A percentile compares a stretch with the other conserved stretches of the same genome.
phyloP scores from a whole-genome alignment of 192 early-diverging fungal species.

The Coemansia sp. region DNA sequence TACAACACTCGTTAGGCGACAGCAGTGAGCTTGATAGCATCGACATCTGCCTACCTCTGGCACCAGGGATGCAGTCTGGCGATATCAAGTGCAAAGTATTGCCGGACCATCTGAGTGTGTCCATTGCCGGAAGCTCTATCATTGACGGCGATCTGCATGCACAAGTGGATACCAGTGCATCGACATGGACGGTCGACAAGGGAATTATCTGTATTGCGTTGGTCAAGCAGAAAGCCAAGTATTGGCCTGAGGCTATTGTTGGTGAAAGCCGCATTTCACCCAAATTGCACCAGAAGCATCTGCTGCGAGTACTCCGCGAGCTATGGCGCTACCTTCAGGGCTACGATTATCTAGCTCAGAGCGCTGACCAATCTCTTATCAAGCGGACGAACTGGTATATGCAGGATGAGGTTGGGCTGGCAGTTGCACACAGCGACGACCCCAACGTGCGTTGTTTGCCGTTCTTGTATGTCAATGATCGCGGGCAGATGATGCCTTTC shows the following conservation, averaged over 20 bases:
- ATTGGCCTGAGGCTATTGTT: slow-evolving; percentile 32
- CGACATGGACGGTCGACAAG: slow-evolving; percentile 40
- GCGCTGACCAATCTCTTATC: slow-evolving; percentile 19
- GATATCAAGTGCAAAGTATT: slow-evolving; percentile 30
- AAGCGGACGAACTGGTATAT: slow-evolving; percentile 49
- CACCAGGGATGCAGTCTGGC: slow-evolving; percentile 1
- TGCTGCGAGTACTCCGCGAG: slow-evolving; percentile 32
- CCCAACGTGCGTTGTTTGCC: slow-evolving; percentile 65
- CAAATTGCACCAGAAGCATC: slow-evolving; percentile 33
- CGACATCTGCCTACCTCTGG: slow-evolving; percentile 34
- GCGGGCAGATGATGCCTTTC: slow-evolving; percentile 58
- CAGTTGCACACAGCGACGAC: slow-evolving; percentile 58
- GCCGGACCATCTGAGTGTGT: slow-evolving; percentile 21
- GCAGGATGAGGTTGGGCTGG: slow-evolving; percentile 65
- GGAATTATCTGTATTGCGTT: slow-evolving; percentile 29
- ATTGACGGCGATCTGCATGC: slow-evolving; percentile 41
- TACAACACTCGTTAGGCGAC: slow-evolving; percentile 32
- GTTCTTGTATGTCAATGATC: slow-evolving; percentile 59
- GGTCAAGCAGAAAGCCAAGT: slow-evolving; percentile 27
- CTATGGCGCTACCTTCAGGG: slow-evolving; percentile 52
- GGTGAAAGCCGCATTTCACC: slow-evolving; percentile 38
- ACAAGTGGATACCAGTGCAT: slow-evolving; percentile 12
- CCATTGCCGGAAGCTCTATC: slow-evolving; percentile 15
- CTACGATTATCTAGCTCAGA: slow-evolving; percentile 37
- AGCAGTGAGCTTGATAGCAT: slow-evolving; percentile 32